These are phyloP conservation scores for Conringia planisiliqua DNA, from an alignment of 345 rosid species.

Conservation along the genomic window DNA sequence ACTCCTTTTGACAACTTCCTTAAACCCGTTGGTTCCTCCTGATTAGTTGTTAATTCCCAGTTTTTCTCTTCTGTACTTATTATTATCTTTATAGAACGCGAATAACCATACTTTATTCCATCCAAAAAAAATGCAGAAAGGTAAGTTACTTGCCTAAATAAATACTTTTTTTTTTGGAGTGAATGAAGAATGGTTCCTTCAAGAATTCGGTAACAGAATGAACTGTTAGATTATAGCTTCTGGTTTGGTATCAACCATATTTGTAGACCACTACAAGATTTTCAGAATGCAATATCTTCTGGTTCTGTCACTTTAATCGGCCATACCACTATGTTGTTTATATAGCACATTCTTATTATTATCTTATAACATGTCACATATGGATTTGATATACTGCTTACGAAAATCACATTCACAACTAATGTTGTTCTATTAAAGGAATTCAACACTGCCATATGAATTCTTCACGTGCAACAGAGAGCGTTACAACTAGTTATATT, in stretches of 20 bases:
- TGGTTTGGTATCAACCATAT: not conserved
- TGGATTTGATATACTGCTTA: not conserved
- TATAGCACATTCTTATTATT: not conserved
- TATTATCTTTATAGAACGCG: not conserved
- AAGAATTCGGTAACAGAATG: not conserved
- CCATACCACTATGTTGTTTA: not conserved
- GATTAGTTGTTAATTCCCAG: conserved; percentile 2
- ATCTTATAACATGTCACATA: not conserved
- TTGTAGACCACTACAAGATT: not conserved
- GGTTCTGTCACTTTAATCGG: not conserved
- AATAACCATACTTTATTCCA: not conserved
- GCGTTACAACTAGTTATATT: conserved; percentile 26
- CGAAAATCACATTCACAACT: not conserved
- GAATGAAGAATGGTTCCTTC: not conserved
- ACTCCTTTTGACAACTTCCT: conserved; percentile 62
- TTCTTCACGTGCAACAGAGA: conserved; percentile 5
- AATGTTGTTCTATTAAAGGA: not conserved
- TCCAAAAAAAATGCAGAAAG: not conserved
- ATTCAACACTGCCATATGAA: conserved; percentile 4
- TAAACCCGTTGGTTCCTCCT: conserved; percentile 58
- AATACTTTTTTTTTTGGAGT: not conserved
- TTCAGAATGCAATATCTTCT: not conserved
- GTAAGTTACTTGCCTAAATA: not conserved
- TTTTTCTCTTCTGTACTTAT: not conserved
- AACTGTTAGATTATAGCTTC: not conserved